Conservation (phyloP, 106 monocot species). For the Dioscorea dumetorum region DNA sequence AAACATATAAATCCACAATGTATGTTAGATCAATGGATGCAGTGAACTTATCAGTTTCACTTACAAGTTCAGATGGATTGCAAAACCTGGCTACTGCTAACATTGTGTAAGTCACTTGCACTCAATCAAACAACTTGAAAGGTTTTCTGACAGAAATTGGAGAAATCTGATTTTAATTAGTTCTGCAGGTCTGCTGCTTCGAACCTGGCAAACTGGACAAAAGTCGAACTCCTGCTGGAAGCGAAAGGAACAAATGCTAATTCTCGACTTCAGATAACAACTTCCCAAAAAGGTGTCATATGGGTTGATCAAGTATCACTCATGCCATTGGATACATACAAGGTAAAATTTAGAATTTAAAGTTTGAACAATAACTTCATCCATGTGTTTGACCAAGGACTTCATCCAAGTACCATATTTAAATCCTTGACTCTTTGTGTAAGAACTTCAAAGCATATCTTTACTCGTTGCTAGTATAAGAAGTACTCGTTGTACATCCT, state of each 20-base stretch:
- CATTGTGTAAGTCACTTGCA: constrained; percentile 39
- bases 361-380: too few species aligned
- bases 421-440: too few species aligned
- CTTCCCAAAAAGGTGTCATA: constrained; percentile 49
- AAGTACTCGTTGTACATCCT: too few species aligned
- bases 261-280: constrained; percentile 79
- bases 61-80: constrained; percentile 66
- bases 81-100: constrained; percentile 50
- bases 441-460: neutral
- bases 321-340: constrained; percentile 85
- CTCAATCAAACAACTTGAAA: neutral
- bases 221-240: constrained; percentile 50
- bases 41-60: constrained; percentile 45
- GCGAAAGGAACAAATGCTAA: constrained; percentile 46
- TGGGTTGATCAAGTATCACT: constrained; percentile 91
- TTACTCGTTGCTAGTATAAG: neutral
- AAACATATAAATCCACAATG: constrained; percentile 57
- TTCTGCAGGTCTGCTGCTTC: constrained; percentile 28
- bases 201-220: constrained; percentile 61
- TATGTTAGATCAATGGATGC: constrained; percentile 57
- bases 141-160: neutral
- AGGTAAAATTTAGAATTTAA: constrained; percentile 28
- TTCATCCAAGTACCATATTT: too few species aligned
- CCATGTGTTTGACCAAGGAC: too few species aligned
- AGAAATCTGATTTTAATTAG: neutral